A percentile compares a stretch with the other conserved stretches of the same genome.
phyloP scores from a whole-genome alignment of 345 rosid species.

The Combretum micranthum region DNA sequence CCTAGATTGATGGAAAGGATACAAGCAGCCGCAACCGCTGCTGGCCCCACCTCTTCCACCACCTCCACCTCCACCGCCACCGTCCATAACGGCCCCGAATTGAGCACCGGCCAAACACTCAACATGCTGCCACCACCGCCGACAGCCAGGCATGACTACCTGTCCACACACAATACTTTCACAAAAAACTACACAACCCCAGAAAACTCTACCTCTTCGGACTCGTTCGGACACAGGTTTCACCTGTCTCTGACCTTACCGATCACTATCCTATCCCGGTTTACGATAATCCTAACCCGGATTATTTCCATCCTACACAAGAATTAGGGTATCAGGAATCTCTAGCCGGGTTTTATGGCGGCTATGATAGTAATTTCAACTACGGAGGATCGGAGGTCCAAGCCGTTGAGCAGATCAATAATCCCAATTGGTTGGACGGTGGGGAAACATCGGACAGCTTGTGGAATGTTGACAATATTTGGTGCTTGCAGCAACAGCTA shows the following conservation, averaged over 20 bases:
- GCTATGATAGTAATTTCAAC: constrained; percentile 39
- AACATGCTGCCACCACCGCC: constrained; percentile 7
- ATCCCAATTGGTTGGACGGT: constrained; percentile 37
- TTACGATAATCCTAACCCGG: constrained; percentile 37
- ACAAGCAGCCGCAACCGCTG: constrained; percentile 47
- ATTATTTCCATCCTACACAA: constrained; percentile 36
- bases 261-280: constrained; percentile 43
- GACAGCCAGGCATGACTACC: constrained; percentile 1
- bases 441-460: constrained; percentile 55
- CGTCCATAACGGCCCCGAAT: not conserved
- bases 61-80: constrained; percentile 13
- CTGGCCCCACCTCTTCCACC: constrained; percentile 13
- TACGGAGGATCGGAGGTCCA: constrained; percentile 41
- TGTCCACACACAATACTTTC: not conserved
- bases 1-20: constrained; percentile 86
- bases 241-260: constrained; percentile 54
- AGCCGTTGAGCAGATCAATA: constrained; percentile 35
- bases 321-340: constrained; percentile 34
- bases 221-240: constrained; percentile 47
- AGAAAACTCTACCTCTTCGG: constrained; percentile 67
- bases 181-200: constrained; percentile 30
- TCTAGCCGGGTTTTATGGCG: constrained; percentile 18
- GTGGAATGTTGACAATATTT: constrained; percentile 68
- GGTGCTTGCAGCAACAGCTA: constrained; percentile 57
- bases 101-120: not conserved